Percentiles rank a stretch among this genome's conserved stretches.
Conservation (phyloP, 176 grass and related monocot species). For the Zoysia pacifica region DNA sequence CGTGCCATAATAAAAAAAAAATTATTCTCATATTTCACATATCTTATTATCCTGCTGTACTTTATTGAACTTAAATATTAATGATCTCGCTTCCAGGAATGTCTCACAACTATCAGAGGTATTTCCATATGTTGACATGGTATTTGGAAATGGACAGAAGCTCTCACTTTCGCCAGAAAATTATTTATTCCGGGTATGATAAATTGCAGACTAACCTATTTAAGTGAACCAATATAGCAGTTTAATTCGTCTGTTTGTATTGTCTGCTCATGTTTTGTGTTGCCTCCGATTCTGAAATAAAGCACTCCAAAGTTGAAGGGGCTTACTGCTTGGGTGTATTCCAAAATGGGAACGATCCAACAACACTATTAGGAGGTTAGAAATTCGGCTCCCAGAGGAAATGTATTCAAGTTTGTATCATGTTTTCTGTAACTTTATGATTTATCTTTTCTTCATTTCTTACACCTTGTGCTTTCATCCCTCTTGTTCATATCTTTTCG, state of each 20-base stretch:
- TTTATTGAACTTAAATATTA: constrained; percentile 25
- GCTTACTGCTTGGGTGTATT: constrained; percentile 98
- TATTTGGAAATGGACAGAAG: constrained; percentile 96
- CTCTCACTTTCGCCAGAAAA: constrained; percentile 95
- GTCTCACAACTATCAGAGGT: constrained; percentile 64
- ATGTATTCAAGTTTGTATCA: constrained; percentile 11
- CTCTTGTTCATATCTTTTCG: not conserved
- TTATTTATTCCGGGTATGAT: constrained; percentile 89
- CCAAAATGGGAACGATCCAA: constrained; percentile 97
- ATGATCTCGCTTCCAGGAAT: constrained; percentile 49
- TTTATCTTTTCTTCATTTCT: constrained; percentile 14
- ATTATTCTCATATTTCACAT: constrained; percentile 33
- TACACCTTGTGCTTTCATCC: not conserved
- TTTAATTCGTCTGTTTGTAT: constrained; percentile 17
- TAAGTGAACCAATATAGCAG: constrained; percentile 11
- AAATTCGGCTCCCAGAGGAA: constrained; percentile 25
- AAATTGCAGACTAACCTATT: constrained; percentile 15
- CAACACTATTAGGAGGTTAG: constrained; percentile 95
- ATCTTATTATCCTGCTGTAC: constrained; percentile 24
- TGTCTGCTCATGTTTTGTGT: constrained; percentile 42
- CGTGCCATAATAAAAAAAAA: constrained; percentile 4
- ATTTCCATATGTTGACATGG: constrained; percentile 93
- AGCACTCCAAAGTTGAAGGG: constrained; percentile 97
- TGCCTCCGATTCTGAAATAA: constrained; percentile 53
- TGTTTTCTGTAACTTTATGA: not conserved